A percentile compares a stretch with the other conserved stretches of the same genome.
phyloP scores from a whole-genome alignment of 257 asterid genomes.

The Penstemon newberryi region DNA sequence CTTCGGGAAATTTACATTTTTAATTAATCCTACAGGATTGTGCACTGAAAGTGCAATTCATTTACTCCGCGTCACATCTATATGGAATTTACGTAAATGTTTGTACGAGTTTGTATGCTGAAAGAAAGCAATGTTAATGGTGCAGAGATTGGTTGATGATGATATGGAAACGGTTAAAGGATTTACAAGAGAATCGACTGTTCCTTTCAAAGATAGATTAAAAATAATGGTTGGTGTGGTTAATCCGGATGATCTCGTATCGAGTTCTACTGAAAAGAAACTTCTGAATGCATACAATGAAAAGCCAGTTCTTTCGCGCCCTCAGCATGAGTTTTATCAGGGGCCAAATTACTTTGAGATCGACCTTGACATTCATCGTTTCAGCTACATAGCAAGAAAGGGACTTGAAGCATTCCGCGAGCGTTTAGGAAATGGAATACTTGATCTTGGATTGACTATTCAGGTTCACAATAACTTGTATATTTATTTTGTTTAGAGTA shows the following conservation, averaged over 20 bases:
- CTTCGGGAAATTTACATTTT: too few relatives aligned
- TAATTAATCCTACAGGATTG: too few relatives aligned
- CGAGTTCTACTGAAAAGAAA: constrained; percentile 72
- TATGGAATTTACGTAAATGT: not conserved
- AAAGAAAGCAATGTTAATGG: constrained; percentile 5
- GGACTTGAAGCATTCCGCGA: constrained; percentile 86
- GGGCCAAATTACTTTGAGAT: constrained; percentile 83
- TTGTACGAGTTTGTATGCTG: not conserved
- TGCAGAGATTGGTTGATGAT: constrained; percentile 69
- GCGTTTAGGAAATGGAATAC: constrained; percentile 62
- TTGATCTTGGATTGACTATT: constrained; percentile 81
- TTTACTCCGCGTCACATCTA: not conserved
- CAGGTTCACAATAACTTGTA: constrained; percentile 45
- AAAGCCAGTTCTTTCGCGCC: constrained; percentile 90
- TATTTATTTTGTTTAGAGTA: not conserved
- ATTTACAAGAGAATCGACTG: constrained; percentile 57
- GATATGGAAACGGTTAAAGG: constrained; percentile 74
- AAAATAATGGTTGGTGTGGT: constrained; percentile 82
- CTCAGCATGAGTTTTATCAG: constrained; percentile 82
- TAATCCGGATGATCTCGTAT: constrained; percentile 75
- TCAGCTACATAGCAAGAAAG: constrained; percentile 87
- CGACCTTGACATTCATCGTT: constrained; percentile 90
- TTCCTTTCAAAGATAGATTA: constrained; percentile 77
- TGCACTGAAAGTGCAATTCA: too few relatives aligned
- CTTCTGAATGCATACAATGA: constrained; percentile 77